A percentile compares a stretch with the other conserved stretches of the same genome.
These are phyloP conservation scores for Candida germanica DNA, from an alignment of 805 yeast genomes.

Conservation along the genomic window DNA sequence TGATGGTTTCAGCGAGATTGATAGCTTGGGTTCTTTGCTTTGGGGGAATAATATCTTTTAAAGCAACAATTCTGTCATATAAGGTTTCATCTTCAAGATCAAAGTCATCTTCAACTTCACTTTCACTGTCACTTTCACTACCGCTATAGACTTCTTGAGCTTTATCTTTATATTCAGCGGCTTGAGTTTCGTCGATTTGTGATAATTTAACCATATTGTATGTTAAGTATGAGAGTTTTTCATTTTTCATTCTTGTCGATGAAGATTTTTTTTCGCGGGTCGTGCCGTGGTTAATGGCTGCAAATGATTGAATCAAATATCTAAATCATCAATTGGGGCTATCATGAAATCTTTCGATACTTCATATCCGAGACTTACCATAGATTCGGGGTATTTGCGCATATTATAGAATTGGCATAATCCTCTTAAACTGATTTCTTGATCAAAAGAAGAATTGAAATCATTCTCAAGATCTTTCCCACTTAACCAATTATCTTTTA, in stretches of 20 bases:
- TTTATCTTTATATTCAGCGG: conserved; percentile 33
- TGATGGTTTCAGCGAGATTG: conserved; percentile 30
- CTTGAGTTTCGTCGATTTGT: conserved; percentile 60
- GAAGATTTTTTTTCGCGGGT: conserved; percentile 8
- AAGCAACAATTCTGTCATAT: conserved; percentile 82
- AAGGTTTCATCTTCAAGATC: conserved; percentile 79
- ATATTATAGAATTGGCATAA: conserved; percentile 73
- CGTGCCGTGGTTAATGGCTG: not conserved
- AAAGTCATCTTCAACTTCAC: conserved; percentile 65
- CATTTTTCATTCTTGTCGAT: too few relatives aligned
- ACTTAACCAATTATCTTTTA: conserved; percentile 84
- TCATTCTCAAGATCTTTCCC: conserved; percentile 78
- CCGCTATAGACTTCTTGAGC: conserved; percentile 29
- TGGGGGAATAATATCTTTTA: conserved; percentile 90
- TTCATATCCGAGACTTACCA: conserved; percentile 58
- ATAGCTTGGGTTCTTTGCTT: conserved; percentile 58
- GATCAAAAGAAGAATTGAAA: conserved; percentile 72
- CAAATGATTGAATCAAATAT: conserved; percentile 8
- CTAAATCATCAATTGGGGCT: conserved; percentile 14
- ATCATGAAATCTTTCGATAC: conserved; percentile 7
- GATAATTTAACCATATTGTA: conserved; percentile 68
- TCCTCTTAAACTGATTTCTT: conserved; percentile 80
- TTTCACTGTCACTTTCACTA: conserved; percentile 41
- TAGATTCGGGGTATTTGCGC: conserved; percentile 49
- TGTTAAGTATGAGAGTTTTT: conserved; percentile 3